A percentile compares a stretch with the other conserved stretches of the same genome.
phyloP scores from a whole-genome alignment of 2,329 filamentous ascomycete genomes.

The Cordyceps farinosa region DNA sequence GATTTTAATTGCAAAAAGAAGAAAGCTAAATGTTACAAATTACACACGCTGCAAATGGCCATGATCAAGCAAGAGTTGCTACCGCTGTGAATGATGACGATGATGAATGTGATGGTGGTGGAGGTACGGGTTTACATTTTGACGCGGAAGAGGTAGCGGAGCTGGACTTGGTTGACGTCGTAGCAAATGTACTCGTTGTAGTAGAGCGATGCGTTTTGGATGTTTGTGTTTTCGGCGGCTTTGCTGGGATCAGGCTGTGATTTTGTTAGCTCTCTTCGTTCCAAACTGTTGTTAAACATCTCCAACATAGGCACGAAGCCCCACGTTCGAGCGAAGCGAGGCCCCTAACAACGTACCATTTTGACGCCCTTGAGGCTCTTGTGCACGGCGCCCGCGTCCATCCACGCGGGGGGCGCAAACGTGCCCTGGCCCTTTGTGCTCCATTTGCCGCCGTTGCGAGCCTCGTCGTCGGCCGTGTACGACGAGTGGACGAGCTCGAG shows the following conservation, averaged over 20 bases:
- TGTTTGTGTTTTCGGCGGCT: conserved; percentile 45
- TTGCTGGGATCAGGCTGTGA: conserved; percentile 47
- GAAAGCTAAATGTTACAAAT: background rate
- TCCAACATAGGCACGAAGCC: background rate
- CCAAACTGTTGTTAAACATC: too few relatives aligned
- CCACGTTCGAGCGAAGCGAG: background rate
- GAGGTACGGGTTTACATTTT: conserved; percentile 37
- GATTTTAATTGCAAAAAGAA: background rate
- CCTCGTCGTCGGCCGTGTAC: conserved; percentile 61
- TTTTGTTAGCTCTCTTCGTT: background rate
- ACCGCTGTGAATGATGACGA: too few relatives aligned
- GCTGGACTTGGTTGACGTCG: conserved; percentile 63
- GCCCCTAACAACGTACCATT: conserved; percentile 53
- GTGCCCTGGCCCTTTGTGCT: conserved; percentile 69
- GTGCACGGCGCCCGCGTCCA: conserved; percentile 66
- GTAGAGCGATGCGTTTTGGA: conserved; percentile 44
- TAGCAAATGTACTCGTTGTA: conserved; percentile 78
- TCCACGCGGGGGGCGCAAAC: conserved; percentile 66
- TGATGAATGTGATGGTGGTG: background rate
- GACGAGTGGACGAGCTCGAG: conserved; percentile 56
- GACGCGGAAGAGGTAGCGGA: conserved; percentile 67
- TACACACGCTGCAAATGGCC: background rate
- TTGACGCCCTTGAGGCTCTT: conserved; percentile 61
- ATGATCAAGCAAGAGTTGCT: background rate
- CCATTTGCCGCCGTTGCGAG: conserved; percentile 55